Percentiles rank a stretch among this genome's conserved stretches.
Conservation (phyloP, 768 basidiomycete species). For the Lactifluus piperatus region DNA sequence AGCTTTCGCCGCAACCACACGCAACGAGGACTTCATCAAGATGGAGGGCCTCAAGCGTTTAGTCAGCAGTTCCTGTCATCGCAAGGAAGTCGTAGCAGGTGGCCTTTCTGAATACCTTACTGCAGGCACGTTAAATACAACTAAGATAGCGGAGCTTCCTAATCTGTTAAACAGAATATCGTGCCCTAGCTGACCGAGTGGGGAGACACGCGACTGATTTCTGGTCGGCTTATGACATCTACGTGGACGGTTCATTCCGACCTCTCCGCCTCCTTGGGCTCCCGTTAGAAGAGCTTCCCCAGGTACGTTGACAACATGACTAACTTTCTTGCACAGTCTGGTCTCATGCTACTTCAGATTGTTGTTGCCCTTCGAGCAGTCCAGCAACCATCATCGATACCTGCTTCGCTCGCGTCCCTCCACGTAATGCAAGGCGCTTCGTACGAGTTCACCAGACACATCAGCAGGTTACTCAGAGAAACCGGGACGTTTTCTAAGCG, state of each 20-base stretch:
- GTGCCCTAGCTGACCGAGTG: conserved; percentile 9
- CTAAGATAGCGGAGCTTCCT: background rate
- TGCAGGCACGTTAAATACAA: conserved; percentile 26
- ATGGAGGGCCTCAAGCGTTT: conserved; percentile 56
- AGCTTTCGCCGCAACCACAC: conserved; percentile 72
- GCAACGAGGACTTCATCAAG: conserved; percentile 48
- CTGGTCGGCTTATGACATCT: background rate
- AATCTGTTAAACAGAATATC: background rate
- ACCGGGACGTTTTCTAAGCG: conserved; percentile 48
- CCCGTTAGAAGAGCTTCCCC: conserved; percentile 11
- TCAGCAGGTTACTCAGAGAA: conserved; percentile 44
- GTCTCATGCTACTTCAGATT: conserved; percentile 3
- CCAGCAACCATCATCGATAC: conserved; percentile 19
- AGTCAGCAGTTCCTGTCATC: conserved; percentile 42
- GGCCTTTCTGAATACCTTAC: conserved; percentile 48
- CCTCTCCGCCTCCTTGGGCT: background rate
- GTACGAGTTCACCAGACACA: conserved; percentile 37
- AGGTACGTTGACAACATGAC: background rate
- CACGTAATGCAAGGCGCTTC: conserved; percentile 49
- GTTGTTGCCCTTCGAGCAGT: conserved; percentile 19
- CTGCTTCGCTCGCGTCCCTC: conserved; percentile 24
- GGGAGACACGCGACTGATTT: conserved; percentile 13
- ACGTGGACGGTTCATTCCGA: background rate
- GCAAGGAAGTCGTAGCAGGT: conserved; percentile 68
- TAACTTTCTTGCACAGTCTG: background rate